Base-by-base conservation (phyloP, 2,329 filamentous ascomycete species). In the Arachnomyces sp. region DNA sequence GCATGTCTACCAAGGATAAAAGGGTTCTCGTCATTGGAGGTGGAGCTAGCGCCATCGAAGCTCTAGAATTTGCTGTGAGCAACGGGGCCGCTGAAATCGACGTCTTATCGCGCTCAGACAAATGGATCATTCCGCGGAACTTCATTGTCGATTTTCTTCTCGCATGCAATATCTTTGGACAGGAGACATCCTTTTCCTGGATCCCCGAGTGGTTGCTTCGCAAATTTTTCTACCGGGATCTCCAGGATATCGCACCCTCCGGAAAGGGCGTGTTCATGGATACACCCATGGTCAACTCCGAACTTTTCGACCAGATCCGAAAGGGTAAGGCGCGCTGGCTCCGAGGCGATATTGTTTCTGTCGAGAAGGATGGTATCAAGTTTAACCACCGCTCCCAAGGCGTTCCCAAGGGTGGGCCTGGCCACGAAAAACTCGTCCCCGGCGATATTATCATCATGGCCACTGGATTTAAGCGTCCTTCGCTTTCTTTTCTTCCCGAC, bases 111-210 rank as follows among this genome's bases (percentile, higher is more conserved):
- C 74, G 86, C 15, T 84, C 79, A 11, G 84, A 90, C 51, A 92
- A 90, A 59, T 90, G 84, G 85, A 85, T 92, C 46, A 89, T 90
- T 38, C 86, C 86, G 0, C 75, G 87, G 7, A 92, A 93, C 49
- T 68, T 84, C 0, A 36, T 92, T 32, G 71, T 92, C 37, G 81
- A 93, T 56, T 69, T 76, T 2, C 68, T 93, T 1, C 73, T 94
- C 1, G 76, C 83, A 2, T 65, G 87, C 52, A 93, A 93, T 59
- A 74, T 92, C 38, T 80, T 89, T 44, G 86, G 85, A 1, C 77
- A 82, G 33, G 83, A 92, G 59, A 92, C 82, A 0, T 58, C 74
- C 0, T 63, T 92, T 13, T 86, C 82, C 1, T 86, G 79, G 70
- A 81, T 94, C 30, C 86, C 87, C 0, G 86, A 93, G 58, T 70